A percentile compares a stretch with the other conserved stretches of the same genome.
These are phyloP conservation scores for Neurospora sp. DNA, from an alignment of 495 filamentous ascomycete species.

Conservation along the genomic window DNA sequence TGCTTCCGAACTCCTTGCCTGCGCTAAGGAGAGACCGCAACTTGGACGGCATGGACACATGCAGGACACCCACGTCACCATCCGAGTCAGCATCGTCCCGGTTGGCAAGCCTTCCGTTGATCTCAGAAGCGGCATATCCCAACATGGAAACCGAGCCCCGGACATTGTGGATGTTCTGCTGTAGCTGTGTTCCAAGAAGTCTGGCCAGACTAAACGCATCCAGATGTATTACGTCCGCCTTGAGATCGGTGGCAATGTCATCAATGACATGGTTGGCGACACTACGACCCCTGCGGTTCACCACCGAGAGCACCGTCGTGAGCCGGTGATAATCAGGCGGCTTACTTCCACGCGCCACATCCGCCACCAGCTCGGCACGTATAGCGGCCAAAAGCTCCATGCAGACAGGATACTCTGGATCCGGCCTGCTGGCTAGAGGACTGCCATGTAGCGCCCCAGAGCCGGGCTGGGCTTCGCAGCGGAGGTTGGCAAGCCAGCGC, in stretches of 20 bases:
- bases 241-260: slow-evolving; percentile 45
- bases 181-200: slow-evolving; percentile 61
- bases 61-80: slow-evolving; percentile 9
- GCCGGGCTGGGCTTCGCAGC: background rate
- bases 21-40: slow-evolving; percentile 13
- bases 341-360: slow-evolving; percentile 11
- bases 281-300: slow-evolving; percentile 23
- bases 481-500: slow-evolving; percentile 14
- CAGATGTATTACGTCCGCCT: slow-evolving; percentile 69
- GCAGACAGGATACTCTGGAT: slow-evolving; percentile 16
- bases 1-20: background rate
- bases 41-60: slow-evolving; percentile 12
- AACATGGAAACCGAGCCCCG: slow-evolving; percentile 41
- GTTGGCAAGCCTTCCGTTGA: slow-evolving; percentile 22
- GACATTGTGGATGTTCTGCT: slow-evolving; percentile 44
- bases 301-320: slow-evolving; percentile 26
- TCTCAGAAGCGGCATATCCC: slow-evolving; percentile 52
- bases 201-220: slow-evolving; percentile 73
- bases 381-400: slow-evolving; percentile 28
- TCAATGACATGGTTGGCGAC: slow-evolving; percentile 23
- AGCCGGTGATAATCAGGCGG: slow-evolving; percentile 21
- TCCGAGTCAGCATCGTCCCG: slow-evolving; percentile 8
- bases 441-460: slow-evolving; percentile 5
- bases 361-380: slow-evolving; percentile 22
- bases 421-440: slow-evolving; percentile 15